Conservation (phyloP, 2,329 filamentous ascomycete genomes). For the Ascocoryne sarcoides region DNA sequence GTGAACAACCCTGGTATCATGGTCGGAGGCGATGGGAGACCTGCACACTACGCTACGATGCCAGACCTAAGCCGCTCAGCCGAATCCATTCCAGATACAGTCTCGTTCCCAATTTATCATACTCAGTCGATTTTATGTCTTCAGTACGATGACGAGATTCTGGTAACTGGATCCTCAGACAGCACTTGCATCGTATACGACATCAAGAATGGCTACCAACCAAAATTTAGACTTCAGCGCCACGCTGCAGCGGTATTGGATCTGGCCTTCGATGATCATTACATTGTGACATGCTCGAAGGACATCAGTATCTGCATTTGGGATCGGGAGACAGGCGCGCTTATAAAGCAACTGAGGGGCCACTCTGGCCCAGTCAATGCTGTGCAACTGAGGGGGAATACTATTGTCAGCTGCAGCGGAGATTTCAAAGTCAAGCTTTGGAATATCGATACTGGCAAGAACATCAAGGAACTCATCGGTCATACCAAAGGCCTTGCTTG, state of each 20-base stretch:
- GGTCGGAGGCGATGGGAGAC: conserved; percentile 40
- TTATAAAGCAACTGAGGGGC: conserved; percentile 72
- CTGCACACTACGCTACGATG: conserved; percentile 48
- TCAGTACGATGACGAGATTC: conserved; percentile 85
- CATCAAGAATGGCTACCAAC: conserved; percentile 67
- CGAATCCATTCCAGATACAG: conserved; percentile 43
- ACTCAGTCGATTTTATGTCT: conserved; percentile 89
- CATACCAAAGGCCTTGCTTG: conserved; percentile 92
- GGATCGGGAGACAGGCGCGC: conserved; percentile 70
- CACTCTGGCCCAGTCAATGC: conserved; percentile 93
- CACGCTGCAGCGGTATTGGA: conserved; percentile 89
- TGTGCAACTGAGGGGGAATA: conserved; percentile 87
- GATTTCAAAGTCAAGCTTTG: conserved; percentile 91
- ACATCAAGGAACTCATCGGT: conserved; percentile 81
- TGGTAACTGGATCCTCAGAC: conserved; percentile 93
- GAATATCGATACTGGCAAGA: conserved; percentile 83
- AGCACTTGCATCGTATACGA: conserved; percentile 87
- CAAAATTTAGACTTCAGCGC: conserved; percentile 66
- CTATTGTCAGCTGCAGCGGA: conserved; percentile 86
- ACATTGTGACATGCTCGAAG: conserved; percentile 96
- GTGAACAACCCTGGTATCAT: conserved; percentile 45
- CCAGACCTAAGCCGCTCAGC: conserved; percentile 26
- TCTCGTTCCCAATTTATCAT: conserved; percentile 61
- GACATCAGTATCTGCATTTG: conserved; percentile 90
- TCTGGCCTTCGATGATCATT: conserved; percentile 81